Conservation (phyloP, 768 basidiomycete species). For the Podaxis sp. region DNA sequence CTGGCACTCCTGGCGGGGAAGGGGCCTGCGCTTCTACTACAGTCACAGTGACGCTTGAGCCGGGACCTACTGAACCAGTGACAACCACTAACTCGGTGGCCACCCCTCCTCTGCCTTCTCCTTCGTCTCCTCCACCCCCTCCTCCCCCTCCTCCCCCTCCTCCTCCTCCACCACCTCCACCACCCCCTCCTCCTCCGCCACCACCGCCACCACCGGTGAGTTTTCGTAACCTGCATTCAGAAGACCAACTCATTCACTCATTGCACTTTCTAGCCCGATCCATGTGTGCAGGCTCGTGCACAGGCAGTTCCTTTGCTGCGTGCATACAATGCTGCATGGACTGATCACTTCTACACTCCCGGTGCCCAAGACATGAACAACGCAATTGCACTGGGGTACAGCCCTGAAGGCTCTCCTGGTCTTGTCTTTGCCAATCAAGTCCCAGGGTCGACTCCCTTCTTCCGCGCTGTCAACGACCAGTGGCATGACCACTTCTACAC, state of each 20-base stretch:
- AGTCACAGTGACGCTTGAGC: background rate
- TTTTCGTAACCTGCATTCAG: background rate
- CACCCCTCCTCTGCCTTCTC: background rate
- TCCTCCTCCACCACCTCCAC: background rate
- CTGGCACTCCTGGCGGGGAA: background rate
- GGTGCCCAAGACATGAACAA: conserved; percentile 4
- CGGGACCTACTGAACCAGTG: too few species aligned
- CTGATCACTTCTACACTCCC: background rate
- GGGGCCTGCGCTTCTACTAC: background rate
- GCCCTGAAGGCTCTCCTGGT: background rate
- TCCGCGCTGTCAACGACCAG: background rate
- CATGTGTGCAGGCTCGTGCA: background rate
- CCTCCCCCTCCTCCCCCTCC: too few species aligned
- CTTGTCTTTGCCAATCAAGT: background rate
- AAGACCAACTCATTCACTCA: background rate
- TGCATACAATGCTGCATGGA: background rate
- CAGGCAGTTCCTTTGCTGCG: background rate
- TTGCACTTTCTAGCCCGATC: background rate
- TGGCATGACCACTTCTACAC: conserved; percentile 9
- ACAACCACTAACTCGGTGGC: too few species aligned
- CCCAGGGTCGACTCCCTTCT: background rate
- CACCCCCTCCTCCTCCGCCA: background rate
- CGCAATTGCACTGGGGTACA: background rate
- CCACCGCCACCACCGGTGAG: too few species aligned
- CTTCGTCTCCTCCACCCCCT: too few species aligned